Conservation (phyloP, 495 filamentous ascomycete species). For the Lepidopterella palustris region DNA sequence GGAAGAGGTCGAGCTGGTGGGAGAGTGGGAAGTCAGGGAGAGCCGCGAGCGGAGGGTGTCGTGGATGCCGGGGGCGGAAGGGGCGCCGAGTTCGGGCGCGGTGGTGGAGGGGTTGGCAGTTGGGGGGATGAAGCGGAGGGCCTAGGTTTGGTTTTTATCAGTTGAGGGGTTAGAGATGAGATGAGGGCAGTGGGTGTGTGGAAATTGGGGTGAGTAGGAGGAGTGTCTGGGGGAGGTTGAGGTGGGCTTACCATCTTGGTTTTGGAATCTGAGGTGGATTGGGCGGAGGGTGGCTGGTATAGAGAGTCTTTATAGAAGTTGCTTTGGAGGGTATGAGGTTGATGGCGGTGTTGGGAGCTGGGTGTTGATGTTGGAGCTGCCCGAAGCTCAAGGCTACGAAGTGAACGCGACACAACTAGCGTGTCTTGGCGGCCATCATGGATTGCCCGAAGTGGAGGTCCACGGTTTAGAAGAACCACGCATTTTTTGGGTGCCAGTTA, state of each 20-base stretch:
- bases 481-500: too few relatives aligned
- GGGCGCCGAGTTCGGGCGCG: slow-evolving; percentile 51
- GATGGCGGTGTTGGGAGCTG: slow-evolving; percentile 3
- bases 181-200: slow-evolving; percentile 21
- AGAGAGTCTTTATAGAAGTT: neutral
- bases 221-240: neutral
- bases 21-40: slow-evolving; percentile 42
- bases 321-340: neutral
- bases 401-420: slow-evolving; percentile 15
- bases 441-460: too few relatives aligned
- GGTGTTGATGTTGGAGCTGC: slow-evolving; percentile 7
- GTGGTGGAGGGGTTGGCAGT: slow-evolving; percentile 46
- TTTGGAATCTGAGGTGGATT: neutral
- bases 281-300: neutral
- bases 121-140: slow-evolving; percentile 80
- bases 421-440: slow-evolving; percentile 19
- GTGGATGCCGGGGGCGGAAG: slow-evolving; percentile 83
- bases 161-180: neutral
- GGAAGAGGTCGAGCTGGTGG: slow-evolving; percentile 38
- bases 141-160: slow-evolving; percentile 42
- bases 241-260: slow-evolving; percentile 1
- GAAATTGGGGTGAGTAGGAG: too few relatives aligned
- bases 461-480: too few relatives aligned
- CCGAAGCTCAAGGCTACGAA: slow-evolving; percentile 13
- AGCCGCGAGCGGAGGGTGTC: slow-evolving; percentile 84